Evolutionary conservation across 305 asterid species (phyloP).

Genomic region (Solanum aculeatissimum): DNA sequence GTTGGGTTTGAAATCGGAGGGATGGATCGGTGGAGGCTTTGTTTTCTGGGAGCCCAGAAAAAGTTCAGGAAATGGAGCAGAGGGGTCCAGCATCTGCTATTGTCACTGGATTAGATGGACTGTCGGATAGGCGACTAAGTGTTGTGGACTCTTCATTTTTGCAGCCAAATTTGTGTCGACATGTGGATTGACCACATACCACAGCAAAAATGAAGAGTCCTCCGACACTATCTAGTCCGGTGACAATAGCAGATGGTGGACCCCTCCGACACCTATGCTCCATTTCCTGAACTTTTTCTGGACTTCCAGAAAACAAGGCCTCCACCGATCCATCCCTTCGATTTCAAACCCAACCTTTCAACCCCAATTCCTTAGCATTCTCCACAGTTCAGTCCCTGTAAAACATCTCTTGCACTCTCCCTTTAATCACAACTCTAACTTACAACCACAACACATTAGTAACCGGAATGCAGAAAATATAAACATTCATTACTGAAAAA

Average conservation of each 20-base stretch:
- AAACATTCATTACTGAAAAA: background rate
- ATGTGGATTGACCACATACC: background rate
- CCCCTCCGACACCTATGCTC: constrained; percentile 89
- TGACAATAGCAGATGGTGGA: constrained; percentile 70
- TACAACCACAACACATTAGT: constrained; percentile 11
- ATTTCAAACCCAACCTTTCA: constrained; percentile 88
- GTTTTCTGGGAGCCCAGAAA: constrained; percentile 62
- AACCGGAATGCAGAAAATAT: background rate
- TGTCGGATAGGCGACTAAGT: too few species aligned
- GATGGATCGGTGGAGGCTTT: constrained; percentile 84
- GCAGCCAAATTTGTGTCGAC: too few species aligned
- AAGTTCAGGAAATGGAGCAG: constrained; percentile 81
- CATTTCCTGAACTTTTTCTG: constrained; percentile 76
- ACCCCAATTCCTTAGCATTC: constrained; percentile 51
- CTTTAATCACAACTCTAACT: constrained; percentile 68
- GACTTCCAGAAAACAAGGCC: constrained; percentile 65
- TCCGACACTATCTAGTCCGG: constrained; percentile 32
- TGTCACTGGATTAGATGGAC: constrained; percentile 69
- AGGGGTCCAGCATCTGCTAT: constrained; percentile 77
- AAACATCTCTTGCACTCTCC: constrained; percentile 90
- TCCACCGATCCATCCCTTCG: constrained; percentile 79
- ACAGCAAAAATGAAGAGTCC: background rate
- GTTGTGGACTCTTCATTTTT: background rate
- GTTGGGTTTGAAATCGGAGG: constrained; percentile 31
- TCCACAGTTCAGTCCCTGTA: constrained; percentile 78